Evolutionary conservation across 257 asterid species (phyloP).

Genomic region (Mitragyna speciosa): DNA sequence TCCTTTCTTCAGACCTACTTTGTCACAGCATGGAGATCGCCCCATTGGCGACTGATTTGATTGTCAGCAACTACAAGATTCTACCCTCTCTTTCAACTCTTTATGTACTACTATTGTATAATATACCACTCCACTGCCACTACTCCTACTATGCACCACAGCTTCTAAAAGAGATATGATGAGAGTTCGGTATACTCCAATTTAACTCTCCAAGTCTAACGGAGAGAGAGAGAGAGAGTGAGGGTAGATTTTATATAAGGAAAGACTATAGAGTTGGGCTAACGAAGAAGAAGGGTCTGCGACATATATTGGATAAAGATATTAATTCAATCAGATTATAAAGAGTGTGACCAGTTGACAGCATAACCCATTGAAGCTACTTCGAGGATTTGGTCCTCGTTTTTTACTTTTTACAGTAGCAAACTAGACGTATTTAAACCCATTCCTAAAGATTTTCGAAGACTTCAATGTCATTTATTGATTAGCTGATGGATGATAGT

Average conservation of each 20-base stretch:
- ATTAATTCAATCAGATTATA: conserved; percentile 31
- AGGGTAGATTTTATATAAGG: conserved; percentile 23
- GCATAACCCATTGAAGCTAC: not conserved
- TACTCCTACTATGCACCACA: not conserved
- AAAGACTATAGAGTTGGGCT: conserved; percentile 23
- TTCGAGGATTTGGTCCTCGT: not conserved
- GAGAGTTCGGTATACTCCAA: not conserved
- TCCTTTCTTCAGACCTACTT: conserved; percentile 80
- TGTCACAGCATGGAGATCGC: conserved; percentile 90
- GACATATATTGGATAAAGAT: conserved; percentile 52
- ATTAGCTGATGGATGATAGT: not conserved
- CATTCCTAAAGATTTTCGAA: not conserved
- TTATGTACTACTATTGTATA: conserved; percentile 11
- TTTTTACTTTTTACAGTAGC: not conserved
- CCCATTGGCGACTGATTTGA: conserved; percentile 48
- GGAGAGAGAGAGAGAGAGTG: conserved; percentile 14
- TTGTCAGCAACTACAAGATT: conserved; percentile 6
- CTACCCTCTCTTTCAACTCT: conserved; percentile 15
- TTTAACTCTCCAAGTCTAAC: not conserved
- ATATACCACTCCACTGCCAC: not conserved
- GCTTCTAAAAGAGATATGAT: not conserved
- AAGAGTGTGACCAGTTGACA: not conserved
- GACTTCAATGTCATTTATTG: not conserved
- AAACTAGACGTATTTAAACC: no score
- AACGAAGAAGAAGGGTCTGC: conserved; percentile 47